phyloP scores from a whole-genome alignment of 352 stramenopile genomes.

The Globisporangium canariense region DNA sequence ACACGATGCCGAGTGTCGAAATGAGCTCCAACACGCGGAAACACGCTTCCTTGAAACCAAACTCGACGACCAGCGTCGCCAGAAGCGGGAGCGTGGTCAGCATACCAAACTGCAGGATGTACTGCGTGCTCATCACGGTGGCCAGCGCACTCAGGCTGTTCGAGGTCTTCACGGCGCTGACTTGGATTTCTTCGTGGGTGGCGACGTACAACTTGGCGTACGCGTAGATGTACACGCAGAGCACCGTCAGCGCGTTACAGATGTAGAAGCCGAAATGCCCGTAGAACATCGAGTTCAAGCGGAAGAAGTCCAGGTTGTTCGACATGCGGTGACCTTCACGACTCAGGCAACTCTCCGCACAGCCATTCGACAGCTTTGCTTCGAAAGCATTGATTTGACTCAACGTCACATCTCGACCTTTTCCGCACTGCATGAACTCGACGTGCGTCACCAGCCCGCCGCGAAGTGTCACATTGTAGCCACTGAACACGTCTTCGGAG shows the following conservation, averaged over 20 bases:
- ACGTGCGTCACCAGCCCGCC: conserved; percentile 79
- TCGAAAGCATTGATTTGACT: conserved; percentile 89
- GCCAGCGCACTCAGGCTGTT: conserved; percentile 61
- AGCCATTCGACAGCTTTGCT: conserved; percentile 84
- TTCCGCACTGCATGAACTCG: conserved; percentile 89
- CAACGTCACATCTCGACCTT: conserved; percentile 83
- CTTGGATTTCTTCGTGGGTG: conserved; percentile 62
- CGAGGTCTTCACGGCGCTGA: conserved; percentile 55
- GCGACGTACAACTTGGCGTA: conserved; percentile 84
- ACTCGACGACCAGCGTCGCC: conserved; percentile 75
- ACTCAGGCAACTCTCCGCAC: conserved; percentile 75
- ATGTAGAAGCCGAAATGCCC: conserved; percentile 90
- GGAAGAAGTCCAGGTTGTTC: conserved; percentile 78
- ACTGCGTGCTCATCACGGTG: conserved; percentile 84
- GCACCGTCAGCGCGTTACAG: conserved; percentile 80
- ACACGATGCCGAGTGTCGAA: conserved; percentile 76
- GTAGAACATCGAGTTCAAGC: conserved; percentile 89
- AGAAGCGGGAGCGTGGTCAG: conserved; percentile 79
- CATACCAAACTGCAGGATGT: conserved; percentile 85
- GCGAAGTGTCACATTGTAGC: conserved; percentile 81
- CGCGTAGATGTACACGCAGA: conserved; percentile 85
- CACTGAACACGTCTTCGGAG: conserved; percentile 89
- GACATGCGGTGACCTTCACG: conserved; percentile 79
- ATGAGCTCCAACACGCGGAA: conserved; percentile 81
- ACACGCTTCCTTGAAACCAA: conserved; percentile 66